phyloP scores from a whole-genome alignment of 768 basidiomycete species.

The Panellus pusillus region DNA sequence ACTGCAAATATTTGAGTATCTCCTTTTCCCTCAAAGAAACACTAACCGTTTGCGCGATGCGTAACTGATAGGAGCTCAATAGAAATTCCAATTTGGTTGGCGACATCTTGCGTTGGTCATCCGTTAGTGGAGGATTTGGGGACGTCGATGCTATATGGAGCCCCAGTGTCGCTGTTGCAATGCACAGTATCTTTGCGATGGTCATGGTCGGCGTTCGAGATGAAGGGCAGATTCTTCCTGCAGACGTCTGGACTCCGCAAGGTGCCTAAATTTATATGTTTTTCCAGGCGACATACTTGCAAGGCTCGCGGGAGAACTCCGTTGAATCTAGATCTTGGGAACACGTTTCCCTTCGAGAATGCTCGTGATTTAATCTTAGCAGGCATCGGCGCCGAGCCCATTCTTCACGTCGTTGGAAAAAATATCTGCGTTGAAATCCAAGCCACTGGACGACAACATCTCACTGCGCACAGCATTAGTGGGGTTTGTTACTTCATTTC shows the following conservation, averaged over 20 bases:
- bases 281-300: not conserved
- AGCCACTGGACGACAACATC: no score
- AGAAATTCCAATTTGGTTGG: slow-evolving; percentile 11
- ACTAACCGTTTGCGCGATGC: slow-evolving; percentile 8
- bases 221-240: not conserved
- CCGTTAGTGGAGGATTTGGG: slow-evolving; percentile 10
- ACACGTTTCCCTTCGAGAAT: not conserved
- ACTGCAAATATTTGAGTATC: not conserved
- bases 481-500: no score
- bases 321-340: slow-evolving; percentile 9
- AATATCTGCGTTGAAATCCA: not conserved
- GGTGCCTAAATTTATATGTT: slow-evolving; percentile 9
- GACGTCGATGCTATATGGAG: slow-evolving; percentile 17
- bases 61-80: slow-evolving; percentile 4
- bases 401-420: slow-evolving; percentile 6
- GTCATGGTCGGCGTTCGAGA: slow-evolving; percentile 3
- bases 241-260: not conserved
- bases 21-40: not conserved
- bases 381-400: slow-evolving; percentile 6
- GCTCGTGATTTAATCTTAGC: slow-evolving; percentile 19
- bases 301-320: slow-evolving; percentile 16
- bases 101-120: not conserved
- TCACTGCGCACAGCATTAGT: no score
- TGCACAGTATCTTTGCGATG: slow-evolving; percentile 13
- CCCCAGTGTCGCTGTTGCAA: slow-evolving; percentile 8